A percentile compares a stretch with the other conserved stretches of the same genome.
Conservation (phyloP, 1,284 basidiomycete species). For the Ceratobasidium sp. region DNA sequence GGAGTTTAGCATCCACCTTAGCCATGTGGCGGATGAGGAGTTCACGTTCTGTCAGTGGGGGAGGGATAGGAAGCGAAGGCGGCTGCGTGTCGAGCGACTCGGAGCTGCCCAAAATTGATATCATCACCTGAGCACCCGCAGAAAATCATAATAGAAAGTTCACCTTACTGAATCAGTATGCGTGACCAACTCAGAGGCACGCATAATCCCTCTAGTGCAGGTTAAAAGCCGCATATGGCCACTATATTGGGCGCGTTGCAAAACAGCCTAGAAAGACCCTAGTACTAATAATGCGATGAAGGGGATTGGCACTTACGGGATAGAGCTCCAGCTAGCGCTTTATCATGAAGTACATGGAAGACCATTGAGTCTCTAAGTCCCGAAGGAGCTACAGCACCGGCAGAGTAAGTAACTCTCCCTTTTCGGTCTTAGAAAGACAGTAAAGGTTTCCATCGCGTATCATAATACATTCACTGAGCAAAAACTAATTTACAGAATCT, state of each 20-base stretch:
- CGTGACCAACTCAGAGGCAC: neutral
- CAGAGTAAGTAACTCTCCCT: neutral
- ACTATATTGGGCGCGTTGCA: neutral
- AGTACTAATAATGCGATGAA: no score
- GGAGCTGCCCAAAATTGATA: neutral
- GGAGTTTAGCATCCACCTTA: constrained; percentile 24
- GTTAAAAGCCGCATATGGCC: constrained; percentile 15
- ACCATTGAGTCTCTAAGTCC: constrained; percentile 21
- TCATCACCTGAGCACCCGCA: neutral
- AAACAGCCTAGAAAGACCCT: neutral
- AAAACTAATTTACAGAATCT: neutral
- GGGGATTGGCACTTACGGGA: neutral
- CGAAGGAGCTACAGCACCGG: constrained; percentile 19
- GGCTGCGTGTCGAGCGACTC: neutral
- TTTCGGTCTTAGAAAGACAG: neutral
- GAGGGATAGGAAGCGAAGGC: neutral
- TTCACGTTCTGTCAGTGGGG: neutral
- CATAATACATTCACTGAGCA: neutral
- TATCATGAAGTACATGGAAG: constrained; percentile 20
- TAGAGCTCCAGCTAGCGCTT: constrained; percentile 25
- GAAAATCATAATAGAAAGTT: no score
- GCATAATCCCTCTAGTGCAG: neutral
- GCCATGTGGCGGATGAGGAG: neutral
- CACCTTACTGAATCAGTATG: neutral
- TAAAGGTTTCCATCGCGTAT: constrained; percentile 10